Base-by-base conservation (phyloP, 179 eudicot genomes). In the Corrigiola litoralis region DNA sequence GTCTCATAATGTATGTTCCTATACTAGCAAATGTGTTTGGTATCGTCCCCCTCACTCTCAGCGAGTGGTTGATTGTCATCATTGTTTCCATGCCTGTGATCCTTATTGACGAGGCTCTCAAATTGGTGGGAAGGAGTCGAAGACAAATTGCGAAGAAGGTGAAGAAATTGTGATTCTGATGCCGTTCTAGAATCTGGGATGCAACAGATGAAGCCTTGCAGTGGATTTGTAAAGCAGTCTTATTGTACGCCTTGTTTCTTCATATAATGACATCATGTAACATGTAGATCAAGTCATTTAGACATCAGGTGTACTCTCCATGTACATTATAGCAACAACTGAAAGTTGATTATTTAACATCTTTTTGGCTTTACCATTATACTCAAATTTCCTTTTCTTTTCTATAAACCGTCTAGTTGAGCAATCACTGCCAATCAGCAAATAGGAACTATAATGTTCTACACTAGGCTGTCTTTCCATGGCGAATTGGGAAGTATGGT, bases 21-120 rank as follows among this genome's bases (percentile, higher is more conserved):
- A 57, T 90, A 34, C 74, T 92, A 10, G 90, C 95, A 1, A 73
- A 80, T 56, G 90, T 81, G 32, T 92, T 92, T 53, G 88, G 92
- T 5, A 74, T 81, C 7, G 92, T 92, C 49, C 96, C 98, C 0
- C 68, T 92, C 62, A 75, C 76, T 51, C 42, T 79, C 25, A 73
- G 65, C 6, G 98, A 89, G 62, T 92, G 98, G 98, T n/a, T 82
- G 38, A 70, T 92, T 24, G 90, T 92, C n/a, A 50, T 85, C 16
- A 56, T 83, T 75, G 83, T 78, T 36, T 86, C 85, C 7, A 75
- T 77, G 11, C 98, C 95, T 2, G 96, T 90, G 47, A 67, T 92
- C 56, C 73, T 90, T 6, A 79, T 92, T 7, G 95, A 92, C 20
- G 95, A 87, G 72, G 38, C 73, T 31, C 86, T 90, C 23, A 92